Evolutionary conservation across 768 basidiomycete genomes (phyloP).

Genomic region (Rhizopogon vesiculosus): DNA sequence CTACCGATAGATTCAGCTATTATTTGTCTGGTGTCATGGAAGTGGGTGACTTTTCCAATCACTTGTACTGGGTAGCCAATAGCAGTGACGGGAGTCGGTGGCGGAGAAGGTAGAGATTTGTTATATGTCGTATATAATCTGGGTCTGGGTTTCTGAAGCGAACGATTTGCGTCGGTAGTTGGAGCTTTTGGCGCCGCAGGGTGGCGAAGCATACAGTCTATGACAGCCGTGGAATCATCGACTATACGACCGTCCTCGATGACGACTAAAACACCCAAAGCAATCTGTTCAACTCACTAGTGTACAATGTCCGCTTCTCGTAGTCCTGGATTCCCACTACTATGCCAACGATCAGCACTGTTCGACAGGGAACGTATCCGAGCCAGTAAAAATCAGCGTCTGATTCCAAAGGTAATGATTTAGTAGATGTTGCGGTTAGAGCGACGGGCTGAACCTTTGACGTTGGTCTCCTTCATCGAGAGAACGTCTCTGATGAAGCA

Average conservation of each 20-base stretch:
- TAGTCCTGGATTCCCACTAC: conserved; percentile 58
- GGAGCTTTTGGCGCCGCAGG: conserved; percentile 15
- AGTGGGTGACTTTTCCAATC: conserved; percentile 39
- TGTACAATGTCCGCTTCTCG: conserved; percentile 58
- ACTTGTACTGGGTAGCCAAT: conserved; percentile 46
- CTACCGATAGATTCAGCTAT: conserved; percentile 47
- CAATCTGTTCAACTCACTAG: conserved; percentile 32
- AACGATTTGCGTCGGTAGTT: conserved; percentile 6
- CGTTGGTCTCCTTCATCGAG: conserved; percentile 34
- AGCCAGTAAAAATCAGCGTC: conserved; percentile 67
- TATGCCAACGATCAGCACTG: conserved; percentile 55
- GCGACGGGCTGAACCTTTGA: conserved; percentile 21
- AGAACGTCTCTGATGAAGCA: conserved; percentile 54
- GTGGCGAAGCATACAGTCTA: conserved; percentile 58
- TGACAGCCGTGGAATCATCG: conserved; percentile 71
- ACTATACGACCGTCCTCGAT: conserved; percentile 35
- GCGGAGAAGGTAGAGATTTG: conserved; percentile 2
- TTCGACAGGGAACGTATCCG: conserved; percentile 66
- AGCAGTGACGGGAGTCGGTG: conserved; percentile 33
- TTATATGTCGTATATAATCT: not conserved
- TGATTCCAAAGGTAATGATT: conserved; percentile 14
- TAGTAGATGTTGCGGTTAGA: not conserved
- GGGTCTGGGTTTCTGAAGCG: conserved; percentile 2
- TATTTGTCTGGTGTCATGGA: conserved; percentile 41
- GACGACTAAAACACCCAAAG: not conserved